phyloP scores from a whole-genome alignment of 306 rosid genomes.

The Gynostemma pentaphyllum region DNA sequence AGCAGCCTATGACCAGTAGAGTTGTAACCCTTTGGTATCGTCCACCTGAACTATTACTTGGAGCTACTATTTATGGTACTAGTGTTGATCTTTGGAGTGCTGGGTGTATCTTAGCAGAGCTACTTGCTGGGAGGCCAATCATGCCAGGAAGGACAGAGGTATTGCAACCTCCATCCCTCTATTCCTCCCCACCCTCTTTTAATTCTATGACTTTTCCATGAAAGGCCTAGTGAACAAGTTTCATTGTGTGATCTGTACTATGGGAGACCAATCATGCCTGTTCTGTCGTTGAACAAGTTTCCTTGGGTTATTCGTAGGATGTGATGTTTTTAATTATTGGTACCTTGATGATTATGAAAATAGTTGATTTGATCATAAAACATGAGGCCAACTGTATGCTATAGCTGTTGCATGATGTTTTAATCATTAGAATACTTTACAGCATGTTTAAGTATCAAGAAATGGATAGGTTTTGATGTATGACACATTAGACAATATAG shows the following conservation, averaged over 20 bases:
- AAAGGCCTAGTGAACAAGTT: not conserved
- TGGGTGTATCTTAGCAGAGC: conserved; percentile 89
- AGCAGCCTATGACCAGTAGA: conserved; percentile 78
- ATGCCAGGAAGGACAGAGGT: conserved; percentile 99
- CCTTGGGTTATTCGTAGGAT: too few species aligned
- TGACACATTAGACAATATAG: not conserved
- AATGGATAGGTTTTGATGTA: not conserved
- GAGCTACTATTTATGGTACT: conserved; percentile 59
- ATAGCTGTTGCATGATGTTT: conserved; percentile 2
- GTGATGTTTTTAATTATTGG: not conserved
- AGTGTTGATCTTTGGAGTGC: conserved; percentile 91
- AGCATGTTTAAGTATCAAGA: not conserved
- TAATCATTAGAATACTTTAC: not conserved
- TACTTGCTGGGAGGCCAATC: conserved; percentile 81
- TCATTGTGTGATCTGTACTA: not conserved
- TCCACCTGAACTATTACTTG: conserved; percentile 91
- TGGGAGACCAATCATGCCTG: too few species aligned
- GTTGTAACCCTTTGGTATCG: conserved; percentile 97
- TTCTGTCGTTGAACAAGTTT: too few species aligned
- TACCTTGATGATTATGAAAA: not conserved
- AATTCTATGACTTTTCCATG: not conserved
- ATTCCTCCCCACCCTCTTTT: not conserved
- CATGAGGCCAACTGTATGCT: not conserved
- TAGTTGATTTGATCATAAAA: not conserved
- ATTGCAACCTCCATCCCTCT: conserved; percentile 11